Evolutionary conservation across 2,329 filamentous ascomycete genomes (phyloP), one percentile per base, ranked within the genome.

Genomic region (Ophiostoma sp.): DNA sequence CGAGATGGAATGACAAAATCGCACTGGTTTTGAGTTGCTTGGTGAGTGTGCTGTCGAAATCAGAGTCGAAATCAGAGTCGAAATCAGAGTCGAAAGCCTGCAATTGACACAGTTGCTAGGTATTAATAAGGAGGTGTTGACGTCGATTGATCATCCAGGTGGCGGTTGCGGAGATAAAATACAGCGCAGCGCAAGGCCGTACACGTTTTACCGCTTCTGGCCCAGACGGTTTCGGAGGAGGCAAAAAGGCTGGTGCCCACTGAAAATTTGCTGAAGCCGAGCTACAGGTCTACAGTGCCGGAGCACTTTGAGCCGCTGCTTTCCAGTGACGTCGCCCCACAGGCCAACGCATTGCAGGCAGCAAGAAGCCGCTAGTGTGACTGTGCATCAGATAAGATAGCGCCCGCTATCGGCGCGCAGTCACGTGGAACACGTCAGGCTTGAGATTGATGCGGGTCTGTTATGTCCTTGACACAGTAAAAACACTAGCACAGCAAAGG

Each of bases 371-470:
- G 39, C 44, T 48, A 48, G 44, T 48, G 7, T n/a, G 44, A 48
- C 44, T 48, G 20, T 48, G 44, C 67, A 69, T 71, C 68, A 67
- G 65, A 69, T 68, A 69, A 69, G 68, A 69, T 66, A 65, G 62
- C 27, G 64, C 41, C 68, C 68, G 70, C 39, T 67, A 69, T 71
- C 70, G 70, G 68, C 62, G 64, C 69, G 67, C 13, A 35, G 70
- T 71, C 70, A 71, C 70, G 70, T 71, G 70, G 41, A 41, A 10
- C 4, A 64, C 17, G 33, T 64, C 60, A 64, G 36, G 60, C 60
- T 23, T 8, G 60, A 13, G n/a, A 11, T n/a, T 57, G n/a, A 27
- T 15, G 23, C 15, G 62, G 20, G 35, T 41, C 20, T 4, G 20
- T 65, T 39, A 36, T 39, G 62, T 39, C 8, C 5, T 36, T 36